Evolutionary conservation across 768 basidiomycete species (phyloP).

Genomic region (Suillus ampliporus): DNA sequence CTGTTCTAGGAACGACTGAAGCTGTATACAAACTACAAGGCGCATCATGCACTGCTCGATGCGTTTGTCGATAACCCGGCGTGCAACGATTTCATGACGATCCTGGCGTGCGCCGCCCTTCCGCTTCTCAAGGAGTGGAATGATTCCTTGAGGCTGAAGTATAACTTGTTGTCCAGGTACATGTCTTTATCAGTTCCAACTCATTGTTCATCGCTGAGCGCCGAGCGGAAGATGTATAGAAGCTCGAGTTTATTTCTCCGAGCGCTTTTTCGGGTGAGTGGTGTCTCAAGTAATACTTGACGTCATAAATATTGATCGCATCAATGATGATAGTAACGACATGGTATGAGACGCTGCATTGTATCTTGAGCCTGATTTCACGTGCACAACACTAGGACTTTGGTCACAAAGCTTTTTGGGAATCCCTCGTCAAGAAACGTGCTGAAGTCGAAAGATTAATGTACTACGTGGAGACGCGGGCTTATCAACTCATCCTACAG

Average conservation of each 20-base stretch:
- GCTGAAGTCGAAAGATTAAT: constrained; percentile 38
- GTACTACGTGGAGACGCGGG: constrained; percentile 37
- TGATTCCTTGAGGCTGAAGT: constrained; percentile 36
- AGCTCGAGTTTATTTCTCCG: constrained; percentile 44
- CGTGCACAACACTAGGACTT: constrained; percentile 37
- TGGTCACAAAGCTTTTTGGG: constrained; percentile 45
- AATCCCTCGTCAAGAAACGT: constrained; percentile 37
- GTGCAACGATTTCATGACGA: constrained; percentile 28
- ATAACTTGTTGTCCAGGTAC: constrained; percentile 40
- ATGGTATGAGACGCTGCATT: constrained; percentile 21
- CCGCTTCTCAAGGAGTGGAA: constrained; percentile 41
- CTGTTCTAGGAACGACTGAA: constrained; percentile 38
- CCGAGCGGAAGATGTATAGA: constrained; percentile 39
- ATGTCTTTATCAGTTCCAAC: neutral
- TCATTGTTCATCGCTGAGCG: constrained; percentile 8
- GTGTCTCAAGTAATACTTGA: neutral
- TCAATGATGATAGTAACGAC: constrained; percentile 24
- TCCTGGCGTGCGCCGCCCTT: constrained; percentile 37
- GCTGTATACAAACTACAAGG: constrained; percentile 44
- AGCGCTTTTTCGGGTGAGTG: constrained; percentile 47
- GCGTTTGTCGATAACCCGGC: constrained; percentile 33
- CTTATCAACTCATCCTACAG: constrained; percentile 41
- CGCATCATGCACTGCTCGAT: constrained; percentile 37
- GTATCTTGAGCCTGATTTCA: neutral
- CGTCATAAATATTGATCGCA: too few relatives aligned